phyloP scores from a whole-genome alignment of 1,284 basidiomycete species.

The Takashimella tepidaria region DNA sequence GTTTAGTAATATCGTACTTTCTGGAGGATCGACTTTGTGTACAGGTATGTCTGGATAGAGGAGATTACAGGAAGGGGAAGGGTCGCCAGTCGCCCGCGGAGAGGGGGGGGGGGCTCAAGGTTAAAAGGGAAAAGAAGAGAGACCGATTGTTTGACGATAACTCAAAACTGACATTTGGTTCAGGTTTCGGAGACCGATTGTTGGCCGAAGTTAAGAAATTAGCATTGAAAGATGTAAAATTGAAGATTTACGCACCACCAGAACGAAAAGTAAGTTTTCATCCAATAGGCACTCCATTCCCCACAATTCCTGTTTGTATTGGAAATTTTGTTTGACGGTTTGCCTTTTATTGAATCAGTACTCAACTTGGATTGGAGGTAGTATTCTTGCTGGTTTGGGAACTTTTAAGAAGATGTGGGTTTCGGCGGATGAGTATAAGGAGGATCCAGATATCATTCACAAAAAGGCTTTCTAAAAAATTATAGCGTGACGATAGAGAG shows the following conservation, averaged over 20 bases:
- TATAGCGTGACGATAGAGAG: no score
- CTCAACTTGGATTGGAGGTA: constrained; percentile 98
- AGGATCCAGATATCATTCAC: constrained; percentile 97
- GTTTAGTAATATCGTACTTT: constrained; percentile 94
- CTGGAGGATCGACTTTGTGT: constrained; percentile 92
- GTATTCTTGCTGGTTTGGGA: constrained; percentile 87
- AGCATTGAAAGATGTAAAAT: constrained; percentile 94
- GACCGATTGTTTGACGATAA: background rate
- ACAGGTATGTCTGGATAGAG: constrained; percentile 57
- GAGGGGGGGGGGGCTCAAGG: background rate
- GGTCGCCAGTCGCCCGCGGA: no score
- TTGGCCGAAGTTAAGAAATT: constrained; percentile 94
- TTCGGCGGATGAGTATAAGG: constrained; percentile 97
- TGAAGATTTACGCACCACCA: constrained; percentile 99
- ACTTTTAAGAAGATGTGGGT: constrained; percentile 99
- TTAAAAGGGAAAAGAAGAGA: background rate
- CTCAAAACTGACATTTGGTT: no score
- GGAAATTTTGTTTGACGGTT: background rate
- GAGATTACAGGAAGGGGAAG: no score
- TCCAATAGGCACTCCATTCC: no score
- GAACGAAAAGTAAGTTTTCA: constrained; percentile 66
- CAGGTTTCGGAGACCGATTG: constrained; percentile 93
- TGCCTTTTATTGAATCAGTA: constrained; percentile 52
- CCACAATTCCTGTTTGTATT: background rate
- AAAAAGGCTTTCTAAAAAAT: constrained; percentile 47